Evolutionary conservation across 1,139 yeast genomes (phyloP), one percentile per base, ranked within the genome.

Genomic region (Kodamaea alishanica): DNA sequence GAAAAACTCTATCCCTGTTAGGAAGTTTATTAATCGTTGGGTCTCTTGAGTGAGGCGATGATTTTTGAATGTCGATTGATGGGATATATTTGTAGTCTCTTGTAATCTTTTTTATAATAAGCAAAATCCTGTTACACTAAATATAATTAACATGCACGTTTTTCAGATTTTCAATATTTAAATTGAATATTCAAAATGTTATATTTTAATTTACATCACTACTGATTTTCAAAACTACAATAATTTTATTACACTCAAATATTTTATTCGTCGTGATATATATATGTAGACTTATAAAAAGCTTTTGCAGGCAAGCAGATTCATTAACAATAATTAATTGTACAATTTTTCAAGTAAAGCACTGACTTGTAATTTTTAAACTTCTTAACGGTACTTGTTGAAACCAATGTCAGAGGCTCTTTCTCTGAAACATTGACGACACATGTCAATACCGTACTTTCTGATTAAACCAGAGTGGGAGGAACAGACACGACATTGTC

Each of bases 351-450:
- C 20, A 15, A 15, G 20, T 15, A 15, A 15, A 15, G 20, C 20
- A 4, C 20, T 15, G 20, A 15, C 20, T 15, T 15, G 20, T 15
- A 15, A 15, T 15, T 15, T 4, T 35, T 32, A 28, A 24, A 28
- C 39, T 36, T 37, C 64, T 84, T 88, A 89, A 82, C 96, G 92
- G 92, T 77, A 86, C 82, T 94, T 94, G 92, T 81, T 75, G 95
- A 94, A 94, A 71, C 99, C 99, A 70, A 94, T 94, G 77, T 92
- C 97, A 73, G 80, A 73, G 65, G 98, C 98, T 80, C 83, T 90
- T 80, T 94, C 99, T 84, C 99, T 90, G 97, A 94, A 94, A 79
- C 97, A 92, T 83, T 94, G 99, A 86, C 99, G 95, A 80, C 97
- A 92, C 83, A 94, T 83, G 89, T 88, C 85, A 70, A 94, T 81